phyloP scores from a whole-genome alignment of 2,329 filamentous ascomycete genomes.

The Fusarium beomiforme region DNA sequence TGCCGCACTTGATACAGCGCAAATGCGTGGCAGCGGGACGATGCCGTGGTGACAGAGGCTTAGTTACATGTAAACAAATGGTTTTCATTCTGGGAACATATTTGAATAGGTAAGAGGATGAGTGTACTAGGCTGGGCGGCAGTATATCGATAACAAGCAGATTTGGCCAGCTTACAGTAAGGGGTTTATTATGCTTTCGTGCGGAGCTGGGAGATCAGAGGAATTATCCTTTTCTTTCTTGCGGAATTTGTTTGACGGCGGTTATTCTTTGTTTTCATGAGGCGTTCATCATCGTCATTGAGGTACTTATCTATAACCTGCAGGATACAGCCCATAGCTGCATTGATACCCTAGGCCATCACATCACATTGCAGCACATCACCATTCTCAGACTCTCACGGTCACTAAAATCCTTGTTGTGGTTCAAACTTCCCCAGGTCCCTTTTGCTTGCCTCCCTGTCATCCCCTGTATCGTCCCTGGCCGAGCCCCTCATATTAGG shows the following conservation, averaged over 20 bases:
- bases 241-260: not conserved
- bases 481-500: slow-evolving; percentile 26
- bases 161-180: not conserved
- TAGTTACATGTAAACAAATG: slow-evolving; percentile 43
- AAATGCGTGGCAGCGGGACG: slow-evolving; percentile 31
- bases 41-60: slow-evolving; percentile 42
- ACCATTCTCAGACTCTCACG: not conserved
- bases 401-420: slow-evolving; percentile 1
- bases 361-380: slow-evolving; percentile 5
- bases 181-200: not conserved
- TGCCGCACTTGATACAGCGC: slow-evolving; percentile 31
- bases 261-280: slow-evolving; percentile 4
- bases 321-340: not conserved
- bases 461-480: slow-evolving; percentile 39
- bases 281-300: not conserved
- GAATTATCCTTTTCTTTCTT: not conserved
- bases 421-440: slow-evolving; percentile 32
- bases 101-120: slow-evolving; percentile 1
- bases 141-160: slow-evolving; percentile 8
- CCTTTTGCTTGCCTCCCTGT: slow-evolving; percentile 16
- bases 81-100: slow-evolving; percentile 37
- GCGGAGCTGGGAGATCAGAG: not conserved
- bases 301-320: not conserved
- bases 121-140: not conserved
- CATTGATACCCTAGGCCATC: slow-evolving; percentile 3